Evolutionary conservation across 768 basidiomycete species (phyloP), one percentile per base, ranked within the genome.

Genomic region (Trametes cinnabarina): DNA sequence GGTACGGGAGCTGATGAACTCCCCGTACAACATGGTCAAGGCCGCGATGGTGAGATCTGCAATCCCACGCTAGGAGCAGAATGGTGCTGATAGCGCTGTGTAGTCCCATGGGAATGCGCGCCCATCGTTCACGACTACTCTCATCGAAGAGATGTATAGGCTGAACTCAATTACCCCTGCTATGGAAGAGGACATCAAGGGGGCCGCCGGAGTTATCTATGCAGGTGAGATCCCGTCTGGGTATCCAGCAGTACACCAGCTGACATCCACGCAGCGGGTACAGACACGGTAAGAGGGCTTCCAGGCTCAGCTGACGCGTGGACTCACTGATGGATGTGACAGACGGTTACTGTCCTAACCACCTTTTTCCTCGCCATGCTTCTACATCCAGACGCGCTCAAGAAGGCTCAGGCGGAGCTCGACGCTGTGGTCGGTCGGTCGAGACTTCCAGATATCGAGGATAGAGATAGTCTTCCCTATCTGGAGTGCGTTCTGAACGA

Each of bases 351-450:
- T 8, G 66, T 73, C 11, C 63, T 76, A 14, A 67, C 72, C 40
- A 71, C 74, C 0, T 74, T 79, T 54, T 72, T 79, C 63, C 69
- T 79, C 22, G 76, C 74, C 10, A 74, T 77, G 65, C 59, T 70
- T 0, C 67, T 76, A 11, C 67, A 77, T 58, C 79, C 77, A 0
- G 73, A 77, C 1, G 71, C 73, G 0, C 71, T 71, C 56, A 62
- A 53, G 35, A 75, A 71, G 51, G 79, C 76, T 9, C 78, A 79
- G 48, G 67, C 67, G n/a, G 80, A 81, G 57, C 66, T 80, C 2
- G 78, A 79, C 51, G 48, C 64, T 1, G 75, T 79, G 3, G 63
- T 78, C 11, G 79, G 79, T n/a, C 58, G 47, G 9, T 70, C 74
- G 48, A 68, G 79, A 0, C 71, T 79, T 1, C 77, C 78, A 6